A percentile compares a stretch with the other conserved stretches of the same genome.
These are phyloP conservation scores for Aspergillus caelatus DNA, from an alignment of 2,329 filamentous ascomycete species.

Conservation along the genomic window DNA sequence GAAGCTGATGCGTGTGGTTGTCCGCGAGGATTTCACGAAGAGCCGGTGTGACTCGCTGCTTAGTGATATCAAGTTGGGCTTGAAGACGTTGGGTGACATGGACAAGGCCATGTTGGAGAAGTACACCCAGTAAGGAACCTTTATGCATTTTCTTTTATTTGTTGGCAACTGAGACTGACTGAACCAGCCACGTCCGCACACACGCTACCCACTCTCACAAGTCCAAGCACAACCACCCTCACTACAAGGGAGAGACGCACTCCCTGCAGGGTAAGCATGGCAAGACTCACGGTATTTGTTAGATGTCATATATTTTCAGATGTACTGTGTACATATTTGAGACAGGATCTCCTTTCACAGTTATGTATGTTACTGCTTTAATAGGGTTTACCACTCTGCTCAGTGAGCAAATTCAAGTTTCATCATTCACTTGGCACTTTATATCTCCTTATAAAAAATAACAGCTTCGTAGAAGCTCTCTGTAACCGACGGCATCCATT, in stretches of 20 bases:
- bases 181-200: constrained; percentile 53
- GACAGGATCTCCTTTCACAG: not conserved
- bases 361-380: not conserved
- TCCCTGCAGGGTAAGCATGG: constrained; percentile 86
- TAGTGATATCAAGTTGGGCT: constrained; percentile 74
- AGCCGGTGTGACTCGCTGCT: constrained; percentile 79
- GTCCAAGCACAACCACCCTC: constrained; percentile 52
- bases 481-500: too few relatives aligned
- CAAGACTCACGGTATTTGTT: constrained; percentile 89
- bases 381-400: not conserved
- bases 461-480: too few relatives aligned
- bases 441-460: too few relatives aligned
- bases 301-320: not conserved
- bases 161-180: constrained; percentile 1
- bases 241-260: constrained; percentile 75
- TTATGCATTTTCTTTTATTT: not conserved
- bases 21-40: constrained; percentile 88
- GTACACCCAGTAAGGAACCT: constrained; percentile 62
- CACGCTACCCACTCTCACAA: constrained; percentile 59
- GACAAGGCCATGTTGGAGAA: constrained; percentile 71
- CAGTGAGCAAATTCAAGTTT: not conserved
- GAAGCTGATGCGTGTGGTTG: constrained; percentile 90
- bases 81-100: constrained; percentile 71
- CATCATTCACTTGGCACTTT: not conserved
- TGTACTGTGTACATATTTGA: not conserved